Evolutionary conservation across 108 stramenopile species (phyloP), one percentile per base, ranked within the genome.

Genomic region (Nitzschia palea): DNA sequence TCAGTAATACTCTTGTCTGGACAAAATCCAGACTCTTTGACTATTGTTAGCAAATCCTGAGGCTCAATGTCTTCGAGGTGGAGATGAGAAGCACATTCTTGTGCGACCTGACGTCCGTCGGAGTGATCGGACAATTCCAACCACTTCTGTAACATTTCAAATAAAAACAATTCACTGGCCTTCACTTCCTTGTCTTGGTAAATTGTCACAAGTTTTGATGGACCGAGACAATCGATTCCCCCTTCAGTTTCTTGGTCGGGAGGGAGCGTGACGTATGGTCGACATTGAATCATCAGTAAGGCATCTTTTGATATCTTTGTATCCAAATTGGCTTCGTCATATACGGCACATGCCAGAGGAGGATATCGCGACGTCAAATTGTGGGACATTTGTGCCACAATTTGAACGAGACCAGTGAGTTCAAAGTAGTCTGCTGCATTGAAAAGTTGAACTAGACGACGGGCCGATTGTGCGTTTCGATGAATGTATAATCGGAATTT

Each of bases 131-230:
- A 55, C 14, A 34, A 44, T 67, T 68, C 44, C 27, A 32, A 66
- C 85, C 85, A 86, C 34, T 78, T 65, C 23, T 68, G 65, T 17
- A 86, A 60, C 65, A 83, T 86, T 60, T 81, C 76, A 52, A 83
- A 86, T 55, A 83, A 78, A 68, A 76, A 86, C 26, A 83, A 73
- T 61, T 86, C 85, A 45, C 83, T 80, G 43, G 80, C 81, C 42
- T 81, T 73, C 40, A 86, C 57, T 29, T 86, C 68, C 37, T 80
- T 62, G 55, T 80, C 79, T 23, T 66, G 56, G 52, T 78, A 76
- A 26, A 86, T 68, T 4, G 32, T 28, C 23, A 78, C 42, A 2
- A 83, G 44, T 4, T 79, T 73, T 31, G 75, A 57, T 26, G 68
- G 69, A 10, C 51, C 68, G 66, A 86, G 73, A 67, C 77, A 80